phyloP scores from a whole-genome alignment of 2,329 filamentous ascomycete genomes.

The Talaromyces sp. region DNA sequence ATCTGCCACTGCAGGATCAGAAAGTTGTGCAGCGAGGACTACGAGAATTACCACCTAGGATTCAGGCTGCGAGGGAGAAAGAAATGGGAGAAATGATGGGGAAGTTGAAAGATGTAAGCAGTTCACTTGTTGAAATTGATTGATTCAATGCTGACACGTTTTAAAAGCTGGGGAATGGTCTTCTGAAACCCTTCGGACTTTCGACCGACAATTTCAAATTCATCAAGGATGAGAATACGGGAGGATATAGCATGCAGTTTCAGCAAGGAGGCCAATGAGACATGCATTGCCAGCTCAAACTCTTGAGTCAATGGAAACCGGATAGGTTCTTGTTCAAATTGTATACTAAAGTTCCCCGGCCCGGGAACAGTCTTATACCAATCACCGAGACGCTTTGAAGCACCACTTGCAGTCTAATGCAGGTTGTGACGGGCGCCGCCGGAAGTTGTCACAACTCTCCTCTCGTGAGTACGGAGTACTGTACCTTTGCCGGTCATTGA shows the following conservation, averaged over 20 bases:
- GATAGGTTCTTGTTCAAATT: background rate
- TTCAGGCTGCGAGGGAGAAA: constrained; percentile 76
- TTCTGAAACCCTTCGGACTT: constrained; percentile 88
- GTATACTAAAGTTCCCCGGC: background rate
- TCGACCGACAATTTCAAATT: constrained; percentile 95
- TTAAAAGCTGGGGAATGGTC: constrained; percentile 74
- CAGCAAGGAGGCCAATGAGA: constrained; percentile 28
- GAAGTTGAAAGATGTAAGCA: constrained; percentile 74
- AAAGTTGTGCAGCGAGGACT: constrained; percentile 68
- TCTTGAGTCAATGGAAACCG: background rate
- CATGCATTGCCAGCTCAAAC: background rate
- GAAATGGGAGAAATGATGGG: constrained; percentile 98
- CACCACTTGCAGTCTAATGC: background rate
- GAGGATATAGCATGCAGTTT: constrained; percentile 94
- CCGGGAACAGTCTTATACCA: background rate
- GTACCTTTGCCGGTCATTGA: background rate
- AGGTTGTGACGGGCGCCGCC: background rate
- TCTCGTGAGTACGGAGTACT: background rate
- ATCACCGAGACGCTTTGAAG: background rate
- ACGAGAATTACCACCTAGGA: constrained; percentile 61
- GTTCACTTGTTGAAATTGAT: background rate
- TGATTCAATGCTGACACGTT: constrained; percentile 5
- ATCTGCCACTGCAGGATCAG: constrained; percentile 64
- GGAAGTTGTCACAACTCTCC: background rate
- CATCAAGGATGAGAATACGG: constrained; percentile 82